Base-by-base conservation (phyloP, 345 rosid species). In the Ceriops decandra region DNA sequence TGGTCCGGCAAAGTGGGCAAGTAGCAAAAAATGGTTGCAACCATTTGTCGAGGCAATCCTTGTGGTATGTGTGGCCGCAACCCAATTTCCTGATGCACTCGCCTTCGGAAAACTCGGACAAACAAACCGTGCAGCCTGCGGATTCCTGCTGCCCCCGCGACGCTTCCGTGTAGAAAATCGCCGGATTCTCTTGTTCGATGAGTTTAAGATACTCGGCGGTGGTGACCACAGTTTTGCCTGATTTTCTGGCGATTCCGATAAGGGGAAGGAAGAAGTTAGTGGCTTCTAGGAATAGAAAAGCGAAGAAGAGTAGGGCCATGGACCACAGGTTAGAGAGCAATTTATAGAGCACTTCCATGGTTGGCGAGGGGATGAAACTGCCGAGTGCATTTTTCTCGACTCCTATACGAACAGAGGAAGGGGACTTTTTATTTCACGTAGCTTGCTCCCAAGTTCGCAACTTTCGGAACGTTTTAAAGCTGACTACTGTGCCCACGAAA, bases 1-100 rank as follows among this genome's bases (percentile, higher is more conserved):
- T 79, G 6, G 73, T 73, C 60, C 90, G 52, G 74, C 90, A 85
- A 47, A 86, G 84, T 8, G 90, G 90, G 38, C 90, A 86, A 0
- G 87, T 80, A 3, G 85, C 84, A 59, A 62, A 60, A 56, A 65
- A 64, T 30, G 70, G 81, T 15, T 74, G 77, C 51, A 86, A 52
- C 90, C 90, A 86, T 52, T 24, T 52, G 67, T 85, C 90, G 7
- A 85, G 47, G 58, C 90, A 86, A 52, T 71, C 86, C 72, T 69
- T 83, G 66, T 86, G 90, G 71, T 82, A 86, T 6, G 71, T 51
- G 46, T 86, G 90, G 27, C 75, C 64, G 66, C 90, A 86, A 28
- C 61, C 71, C 60, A 86, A 60, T 3, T 56, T 76, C 64, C 90
- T 68, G 3, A 82, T 76, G 22, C 68, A 71, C 4, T 86, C 85